A percentile compares a stretch with the other conserved stretches of the same genome.
Conservation (phyloP, 768 basidiomycete species). For the Pisolithus orientalis region DNA sequence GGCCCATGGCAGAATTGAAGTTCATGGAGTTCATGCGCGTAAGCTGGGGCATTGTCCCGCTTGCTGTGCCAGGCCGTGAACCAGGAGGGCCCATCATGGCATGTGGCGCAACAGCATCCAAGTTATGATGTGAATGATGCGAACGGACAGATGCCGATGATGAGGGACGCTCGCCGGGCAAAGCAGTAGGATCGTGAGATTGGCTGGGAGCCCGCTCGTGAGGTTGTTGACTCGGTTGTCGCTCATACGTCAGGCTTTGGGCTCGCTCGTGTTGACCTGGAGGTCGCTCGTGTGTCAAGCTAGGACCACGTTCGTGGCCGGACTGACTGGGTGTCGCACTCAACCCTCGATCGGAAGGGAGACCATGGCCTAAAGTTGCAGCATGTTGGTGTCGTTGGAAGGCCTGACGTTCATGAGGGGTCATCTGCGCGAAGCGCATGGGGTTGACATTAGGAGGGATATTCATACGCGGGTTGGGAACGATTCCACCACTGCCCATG, state of each 20-base stretch:
- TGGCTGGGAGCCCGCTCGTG: constrained; percentile 18
- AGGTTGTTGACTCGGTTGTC: constrained; percentile 16
- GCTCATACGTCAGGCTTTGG: constrained; percentile 11
- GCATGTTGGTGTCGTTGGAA: constrained; percentile 22
- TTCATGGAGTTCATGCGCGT: constrained; percentile 24
- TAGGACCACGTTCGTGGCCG: constrained; percentile 15
- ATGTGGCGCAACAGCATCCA: constrained; percentile 11
- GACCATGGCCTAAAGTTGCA: constrained; percentile 7
- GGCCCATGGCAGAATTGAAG: constrained; percentile 15
- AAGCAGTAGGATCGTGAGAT: constrained; percentile 15
- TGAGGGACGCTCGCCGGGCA: constrained; percentile 19
- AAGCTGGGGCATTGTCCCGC: constrained; percentile 12
- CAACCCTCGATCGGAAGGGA: constrained; percentile 10
- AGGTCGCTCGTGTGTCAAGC: constrained; percentile 18
- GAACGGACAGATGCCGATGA: constrained; percentile 25
- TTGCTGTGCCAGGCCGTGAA: constrained; percentile 23
- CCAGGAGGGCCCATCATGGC: constrained; percentile 17
- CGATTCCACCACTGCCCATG: constrained; percentile 10
- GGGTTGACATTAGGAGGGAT: constrained; percentile 11
- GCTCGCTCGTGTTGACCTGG: constrained; percentile 18
- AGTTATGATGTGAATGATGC: constrained; percentile 19
- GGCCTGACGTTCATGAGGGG: constrained; percentile 21
- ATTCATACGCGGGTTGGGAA: constrained; percentile 19
- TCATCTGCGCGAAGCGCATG: constrained; percentile 24
- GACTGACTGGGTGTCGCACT: constrained; percentile 13